These are phyloP conservation scores for Cymbopogon citratus DNA, from an alignment of 176 grass and related monocot species.

Conservation along the genomic window DNA sequence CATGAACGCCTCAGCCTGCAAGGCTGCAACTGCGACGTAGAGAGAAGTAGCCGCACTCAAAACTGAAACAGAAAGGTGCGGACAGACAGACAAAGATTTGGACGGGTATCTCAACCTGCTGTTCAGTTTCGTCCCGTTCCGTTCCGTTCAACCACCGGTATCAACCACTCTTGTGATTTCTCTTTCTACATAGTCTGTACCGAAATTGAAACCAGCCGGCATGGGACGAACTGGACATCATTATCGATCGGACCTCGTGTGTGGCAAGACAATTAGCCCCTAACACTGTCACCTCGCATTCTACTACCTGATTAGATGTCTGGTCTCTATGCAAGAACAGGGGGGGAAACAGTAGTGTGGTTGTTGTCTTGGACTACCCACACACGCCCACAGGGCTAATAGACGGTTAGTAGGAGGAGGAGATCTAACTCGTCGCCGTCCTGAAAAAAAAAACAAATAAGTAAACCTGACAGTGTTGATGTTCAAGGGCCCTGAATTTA, in stretches of 20 bases:
- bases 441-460: not conserved
- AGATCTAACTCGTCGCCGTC: not conserved
- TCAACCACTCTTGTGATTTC: not conserved
- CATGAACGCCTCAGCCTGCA: no score
- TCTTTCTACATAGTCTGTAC: not conserved
- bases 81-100: not conserved
- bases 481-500: not conserved
- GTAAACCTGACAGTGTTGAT: not conserved
- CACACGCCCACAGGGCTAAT: no score
- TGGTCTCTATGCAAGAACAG: not conserved
- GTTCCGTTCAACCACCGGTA: not conserved
- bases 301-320: no score
- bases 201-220: not conserved
- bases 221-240: not conserved
- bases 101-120: not conserved
- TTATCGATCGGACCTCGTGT: not conserved
- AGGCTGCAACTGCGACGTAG: no score
- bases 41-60: not conserved
- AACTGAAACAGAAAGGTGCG: not conserved
- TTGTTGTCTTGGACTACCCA: no score
- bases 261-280: not conserved
- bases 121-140: not conserved
- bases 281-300: no score
- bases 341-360: not conserved
- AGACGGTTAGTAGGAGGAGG: no score